Evolutionary conservation across 75 land plant genomes (phyloP).

Genomic region (Pinus albicaulis): DNA sequence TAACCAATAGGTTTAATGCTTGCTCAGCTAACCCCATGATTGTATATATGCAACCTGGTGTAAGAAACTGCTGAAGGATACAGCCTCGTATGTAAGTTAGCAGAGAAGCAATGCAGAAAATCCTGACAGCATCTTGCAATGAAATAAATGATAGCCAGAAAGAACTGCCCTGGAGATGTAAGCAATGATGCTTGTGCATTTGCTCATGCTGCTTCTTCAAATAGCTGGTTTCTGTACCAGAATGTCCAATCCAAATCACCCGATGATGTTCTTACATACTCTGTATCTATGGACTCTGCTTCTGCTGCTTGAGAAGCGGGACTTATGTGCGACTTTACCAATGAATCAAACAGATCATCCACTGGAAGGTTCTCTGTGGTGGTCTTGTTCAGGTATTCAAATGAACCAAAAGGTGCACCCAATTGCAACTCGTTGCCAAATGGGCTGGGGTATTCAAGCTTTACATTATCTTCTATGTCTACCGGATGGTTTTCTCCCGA

Average conservation of each 20-base stretch:
- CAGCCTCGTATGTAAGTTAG: too few species aligned
- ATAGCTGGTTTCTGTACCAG: constrained; percentile 32
- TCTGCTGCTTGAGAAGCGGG: constrained; percentile 11
- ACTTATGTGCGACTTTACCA: constrained; percentile 9
- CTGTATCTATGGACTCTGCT: constrained; percentile 42
- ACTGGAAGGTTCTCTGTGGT: not conserved
- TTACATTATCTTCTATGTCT: not conserved
- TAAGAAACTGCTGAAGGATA: too few species aligned
- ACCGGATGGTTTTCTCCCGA: constrained; percentile 1
- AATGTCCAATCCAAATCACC: constrained; percentile 44
- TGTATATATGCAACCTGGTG: too few species aligned
- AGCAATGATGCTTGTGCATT: not conserved
- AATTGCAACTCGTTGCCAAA: not conserved
- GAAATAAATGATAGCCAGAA: too few species aligned
- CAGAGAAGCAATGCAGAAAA: too few species aligned
- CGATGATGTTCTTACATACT: constrained; percentile 35
- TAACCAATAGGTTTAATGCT: too few species aligned
- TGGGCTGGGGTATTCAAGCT: not conserved
- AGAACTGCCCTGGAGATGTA: not conserved
- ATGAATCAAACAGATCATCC: not conserved
- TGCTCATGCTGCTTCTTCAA: constrained; percentile 12
- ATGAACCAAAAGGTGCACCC: constrained; percentile 7
- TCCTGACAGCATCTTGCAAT: too few species aligned
- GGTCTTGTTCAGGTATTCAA: not conserved
- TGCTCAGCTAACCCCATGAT: too few species aligned